Conservation (phyloP, 2,329 filamentous ascomycete species). For the Botrytis porri region DNA sequence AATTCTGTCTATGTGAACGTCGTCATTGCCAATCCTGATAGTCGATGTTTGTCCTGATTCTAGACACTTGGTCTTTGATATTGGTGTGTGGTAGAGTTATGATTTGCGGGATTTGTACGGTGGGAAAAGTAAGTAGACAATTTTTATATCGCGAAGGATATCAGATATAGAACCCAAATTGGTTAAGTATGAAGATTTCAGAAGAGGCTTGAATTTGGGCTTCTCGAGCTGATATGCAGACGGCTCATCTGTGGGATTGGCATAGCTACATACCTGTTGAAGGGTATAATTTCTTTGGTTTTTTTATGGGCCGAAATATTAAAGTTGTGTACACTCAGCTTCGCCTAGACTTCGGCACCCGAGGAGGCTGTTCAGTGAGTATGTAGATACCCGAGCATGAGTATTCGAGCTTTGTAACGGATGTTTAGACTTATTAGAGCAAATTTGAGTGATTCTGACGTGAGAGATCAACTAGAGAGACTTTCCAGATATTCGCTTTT, state of each 20-base stretch:
- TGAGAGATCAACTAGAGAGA: background rate
- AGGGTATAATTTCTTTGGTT: background rate
- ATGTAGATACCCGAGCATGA: background rate
- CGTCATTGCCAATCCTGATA: background rate
- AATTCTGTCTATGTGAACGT: background rate
- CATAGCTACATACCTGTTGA: background rate
- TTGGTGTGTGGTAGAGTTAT: background rate
- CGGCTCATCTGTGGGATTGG: background rate
- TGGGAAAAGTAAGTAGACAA: background rate
- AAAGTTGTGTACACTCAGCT: background rate
- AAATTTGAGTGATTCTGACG: too few species aligned
- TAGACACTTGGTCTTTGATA: background rate
- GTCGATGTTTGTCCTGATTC: background rate
- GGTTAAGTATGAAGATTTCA: background rate
- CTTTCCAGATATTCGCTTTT: background rate
- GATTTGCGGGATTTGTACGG: background rate
- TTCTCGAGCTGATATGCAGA: background rate
- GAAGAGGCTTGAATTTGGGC: background rate
- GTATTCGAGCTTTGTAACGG: background rate
- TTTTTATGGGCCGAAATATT: too few species aligned
- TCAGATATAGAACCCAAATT: background rate
- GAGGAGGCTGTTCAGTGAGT: background rate
- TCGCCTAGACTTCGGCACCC: background rate
- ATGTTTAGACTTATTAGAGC: background rate
- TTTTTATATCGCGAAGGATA: background rate